Evolutionary conservation across 2,329 filamentous ascomycete species (phyloP).

Genomic region (Nakataea oryzae): DNA sequence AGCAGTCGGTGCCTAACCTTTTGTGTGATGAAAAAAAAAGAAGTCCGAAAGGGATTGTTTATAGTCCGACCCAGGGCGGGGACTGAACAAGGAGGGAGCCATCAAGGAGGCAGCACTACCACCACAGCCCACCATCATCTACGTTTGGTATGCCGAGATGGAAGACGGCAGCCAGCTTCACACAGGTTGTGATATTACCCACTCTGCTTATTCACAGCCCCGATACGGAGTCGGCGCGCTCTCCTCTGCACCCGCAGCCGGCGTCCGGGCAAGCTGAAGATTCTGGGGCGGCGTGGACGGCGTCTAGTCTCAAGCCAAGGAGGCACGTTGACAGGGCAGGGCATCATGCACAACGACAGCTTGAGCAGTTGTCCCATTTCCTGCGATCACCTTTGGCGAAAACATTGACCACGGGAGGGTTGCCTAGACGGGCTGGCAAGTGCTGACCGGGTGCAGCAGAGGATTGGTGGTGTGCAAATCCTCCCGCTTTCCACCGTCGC

Average conservation of each 20-base stretch:
- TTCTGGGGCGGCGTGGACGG: too few relatives aligned
- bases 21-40: neutral
- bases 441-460: neutral
- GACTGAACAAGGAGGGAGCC: neutral
- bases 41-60: neutral
- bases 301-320: neutral
- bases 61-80: neutral
- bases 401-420: neutral
- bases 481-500: neutral
- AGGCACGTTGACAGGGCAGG: neutral
- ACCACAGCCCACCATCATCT: neutral
- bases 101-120: neutral
- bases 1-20: neutral
- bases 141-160: neutral
- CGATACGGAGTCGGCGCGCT: neutral
- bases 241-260: neutral
- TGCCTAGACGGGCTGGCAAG: neutral
- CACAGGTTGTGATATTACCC: neutral
- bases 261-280: too few relatives aligned
- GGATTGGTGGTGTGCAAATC: neutral
- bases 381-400: too few relatives aligned
- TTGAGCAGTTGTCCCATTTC: neutral
- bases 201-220: neutral
- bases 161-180: neutral
- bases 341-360: neutral